Base-by-base conservation (phyloP, 495 filamentous ascomycete species). In the Staphylotrichum tortipilum region DNA sequence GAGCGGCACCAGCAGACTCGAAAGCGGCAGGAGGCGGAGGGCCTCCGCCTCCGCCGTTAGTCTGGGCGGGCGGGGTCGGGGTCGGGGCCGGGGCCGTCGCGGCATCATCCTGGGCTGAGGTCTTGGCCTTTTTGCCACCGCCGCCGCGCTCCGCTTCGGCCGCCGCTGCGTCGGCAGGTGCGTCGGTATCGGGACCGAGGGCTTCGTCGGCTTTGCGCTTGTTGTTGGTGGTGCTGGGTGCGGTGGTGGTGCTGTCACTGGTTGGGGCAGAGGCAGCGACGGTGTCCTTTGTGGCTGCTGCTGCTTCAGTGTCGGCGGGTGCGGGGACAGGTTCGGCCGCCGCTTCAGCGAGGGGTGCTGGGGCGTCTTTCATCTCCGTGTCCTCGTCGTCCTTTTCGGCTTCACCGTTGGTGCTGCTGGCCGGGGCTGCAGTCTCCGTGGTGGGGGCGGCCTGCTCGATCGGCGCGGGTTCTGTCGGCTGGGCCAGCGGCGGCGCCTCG, bases 101-200 rank as follows among this genome's bases (percentile, higher is more conserved):
- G 12, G 23, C 6, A 24, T 14, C 26, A 4, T 8, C 28, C n/a
- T 17, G 19, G 30, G 21, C 38, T 15, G 63, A 63, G 12, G 58
- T 59, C 56, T 70, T 70, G 22, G 52, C 37, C 45, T 70, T 71
- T 43, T 70, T 71, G 24, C 58, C 56, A n/a, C 46, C 52, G 8
- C n/a, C n/a, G n/a, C n/a, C n/a, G n/a, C n/a, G n/a, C n/a, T n/a
- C n/a, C n/a, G n/a, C n/a, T n/a, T n/a, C n/a, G n/a, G n/a, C n/a
- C n/a, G n/a, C n/a, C n/a, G n/a, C n/a, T n/a, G 48, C 29, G 6
- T 43, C 50, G 17, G 52, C 35, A 7, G 35, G 47, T 15, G 57
- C 23, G 9, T 44, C 45, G 24, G 59, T 47, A 5, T 56, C 56
- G 31, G 65, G 54, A 8, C 37, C 54, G 18, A 45, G 47, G 1